Conservation (phyloP, 2,329 filamentous ascomycete species). For the Colletotrichum spaethianum region DNA sequence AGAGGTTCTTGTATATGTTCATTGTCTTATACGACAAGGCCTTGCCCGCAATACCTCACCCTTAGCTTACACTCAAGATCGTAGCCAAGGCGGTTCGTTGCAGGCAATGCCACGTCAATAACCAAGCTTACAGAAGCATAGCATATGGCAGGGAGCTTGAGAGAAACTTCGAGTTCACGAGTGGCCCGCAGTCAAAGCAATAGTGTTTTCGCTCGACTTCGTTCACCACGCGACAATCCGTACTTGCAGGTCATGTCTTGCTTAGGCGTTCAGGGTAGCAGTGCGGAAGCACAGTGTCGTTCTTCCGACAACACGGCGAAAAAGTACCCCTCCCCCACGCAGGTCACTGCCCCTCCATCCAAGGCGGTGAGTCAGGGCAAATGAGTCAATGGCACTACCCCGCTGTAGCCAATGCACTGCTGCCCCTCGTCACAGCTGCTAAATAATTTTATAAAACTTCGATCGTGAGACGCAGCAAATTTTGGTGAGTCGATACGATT, state of each 20-base stretch:
- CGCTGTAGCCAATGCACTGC: constrained; percentile 40
- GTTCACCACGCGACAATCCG: not conserved
- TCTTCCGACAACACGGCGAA: not conserved
- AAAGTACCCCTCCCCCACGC: constrained; percentile 33
- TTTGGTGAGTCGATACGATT: constrained; percentile 29
- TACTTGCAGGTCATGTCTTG: no score
- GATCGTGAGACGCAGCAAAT: constrained; percentile 30
- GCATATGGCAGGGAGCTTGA: not conserved
- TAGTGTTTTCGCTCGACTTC: no score
- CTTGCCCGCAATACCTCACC: not conserved
- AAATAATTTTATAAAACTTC: constrained; percentile 37
- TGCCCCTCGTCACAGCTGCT: constrained; percentile 33
- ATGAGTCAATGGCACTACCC: constrained; percentile 39
- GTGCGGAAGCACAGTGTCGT: constrained; percentile 10
- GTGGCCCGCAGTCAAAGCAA: no score
- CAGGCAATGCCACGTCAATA: not conserved
- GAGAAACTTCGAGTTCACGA: not conserved
- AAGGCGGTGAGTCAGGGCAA: constrained; percentile 40
- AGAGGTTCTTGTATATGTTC: not conserved
- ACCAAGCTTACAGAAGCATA: not conserved
- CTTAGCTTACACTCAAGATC: not conserved
- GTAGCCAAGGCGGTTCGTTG: not conserved
- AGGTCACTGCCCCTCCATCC: constrained; percentile 37
- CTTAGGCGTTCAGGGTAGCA: not conserved
- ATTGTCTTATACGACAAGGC: not conserved